Percentiles rank a stretch among this genome's conserved stretches.
These are phyloP conservation scores for Gossypioides kirkii DNA, from an alignment of 345 rosid genomes.

Conservation along the genomic window DNA sequence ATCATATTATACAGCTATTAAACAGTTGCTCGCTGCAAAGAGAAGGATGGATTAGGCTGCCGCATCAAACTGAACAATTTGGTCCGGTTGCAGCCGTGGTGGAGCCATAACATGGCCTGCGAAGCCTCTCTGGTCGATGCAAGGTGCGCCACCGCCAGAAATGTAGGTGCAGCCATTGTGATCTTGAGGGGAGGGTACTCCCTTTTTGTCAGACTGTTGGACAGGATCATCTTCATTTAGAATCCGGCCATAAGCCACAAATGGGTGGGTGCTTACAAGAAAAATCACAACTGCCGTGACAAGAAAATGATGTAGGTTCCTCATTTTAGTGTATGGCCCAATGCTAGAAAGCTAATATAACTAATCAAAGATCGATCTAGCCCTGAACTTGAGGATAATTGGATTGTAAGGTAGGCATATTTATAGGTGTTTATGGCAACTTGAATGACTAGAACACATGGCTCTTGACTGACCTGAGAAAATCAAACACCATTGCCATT, in stretches of 20 bases:
- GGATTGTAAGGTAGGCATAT: background rate
- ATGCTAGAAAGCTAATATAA: background rate
- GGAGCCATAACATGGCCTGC: constrained; percentile 17
- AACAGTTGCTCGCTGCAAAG: background rate
- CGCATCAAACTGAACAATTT: background rate
- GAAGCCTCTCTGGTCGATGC: constrained; percentile 11
- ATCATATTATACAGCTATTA: background rate
- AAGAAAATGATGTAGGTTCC: background rate
- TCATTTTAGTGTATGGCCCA: constrained; percentile 1
- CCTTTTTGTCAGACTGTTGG: constrained; percentile 10
- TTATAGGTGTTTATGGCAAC: background rate
- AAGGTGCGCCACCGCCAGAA: constrained; percentile 7
- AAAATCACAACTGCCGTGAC: background rate
- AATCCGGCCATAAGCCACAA: background rate
- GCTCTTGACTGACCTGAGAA: background rate
- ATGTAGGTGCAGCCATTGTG: constrained; percentile 17
- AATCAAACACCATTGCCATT: background rate
- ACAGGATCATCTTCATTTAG: background rate
- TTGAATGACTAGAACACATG: background rate
- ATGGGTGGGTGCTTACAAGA: background rate
- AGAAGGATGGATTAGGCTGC: background rate
- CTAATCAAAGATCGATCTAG: background rate
- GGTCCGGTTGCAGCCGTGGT: background rate
- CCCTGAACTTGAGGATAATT: background rate
- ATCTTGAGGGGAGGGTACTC: constrained; percentile 1